phyloP scores from a whole-genome alignment of 2,329 filamentous ascomycete genomes.

The Phyllosticta ampelicida region DNA sequence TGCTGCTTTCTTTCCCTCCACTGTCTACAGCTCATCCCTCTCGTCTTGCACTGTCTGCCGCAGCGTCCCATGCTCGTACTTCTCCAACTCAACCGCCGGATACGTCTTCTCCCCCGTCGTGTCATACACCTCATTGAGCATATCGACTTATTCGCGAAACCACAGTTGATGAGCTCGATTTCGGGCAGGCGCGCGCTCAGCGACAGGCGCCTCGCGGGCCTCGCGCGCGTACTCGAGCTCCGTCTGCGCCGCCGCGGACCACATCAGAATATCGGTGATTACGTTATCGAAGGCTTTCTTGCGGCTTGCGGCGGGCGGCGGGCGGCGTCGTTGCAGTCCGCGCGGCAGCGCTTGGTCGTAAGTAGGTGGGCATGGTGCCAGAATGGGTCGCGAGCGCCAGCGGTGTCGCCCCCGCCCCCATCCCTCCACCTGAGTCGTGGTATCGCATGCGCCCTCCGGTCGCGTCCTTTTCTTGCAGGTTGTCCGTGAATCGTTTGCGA shows the following conservation, averaged over 20 bases:
- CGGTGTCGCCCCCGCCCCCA: too few species aligned
- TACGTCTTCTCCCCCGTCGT: background rate
- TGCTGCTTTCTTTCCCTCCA: background rate
- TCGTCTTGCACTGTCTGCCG: background rate
- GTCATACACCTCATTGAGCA: background rate
- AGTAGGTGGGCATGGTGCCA: background rate
- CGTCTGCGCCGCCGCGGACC: background rate
- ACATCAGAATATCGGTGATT: background rate
- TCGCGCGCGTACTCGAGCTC: background rate
- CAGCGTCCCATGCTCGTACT: background rate
- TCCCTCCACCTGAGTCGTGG: too few species aligned
- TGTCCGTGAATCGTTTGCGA: background rate
- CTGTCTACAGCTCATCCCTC: background rate
- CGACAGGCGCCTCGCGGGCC: background rate
- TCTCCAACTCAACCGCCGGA: background rate
- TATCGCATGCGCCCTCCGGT: too few species aligned
- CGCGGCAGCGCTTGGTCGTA: background rate
- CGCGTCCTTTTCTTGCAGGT: background rate
- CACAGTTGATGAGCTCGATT: background rate
- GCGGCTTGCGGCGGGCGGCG: background rate
- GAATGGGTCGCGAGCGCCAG: background rate
- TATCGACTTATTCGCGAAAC: background rate
- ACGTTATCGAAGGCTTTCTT: background rate
- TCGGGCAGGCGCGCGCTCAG: background rate
- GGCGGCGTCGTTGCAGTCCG: background rate